Percentiles rank a stretch among this genome's conserved stretches.
Evolutionary conservation across 805 yeast species (phyloP).

Genomic region (Wickerhamiella domercqiae): DNA sequence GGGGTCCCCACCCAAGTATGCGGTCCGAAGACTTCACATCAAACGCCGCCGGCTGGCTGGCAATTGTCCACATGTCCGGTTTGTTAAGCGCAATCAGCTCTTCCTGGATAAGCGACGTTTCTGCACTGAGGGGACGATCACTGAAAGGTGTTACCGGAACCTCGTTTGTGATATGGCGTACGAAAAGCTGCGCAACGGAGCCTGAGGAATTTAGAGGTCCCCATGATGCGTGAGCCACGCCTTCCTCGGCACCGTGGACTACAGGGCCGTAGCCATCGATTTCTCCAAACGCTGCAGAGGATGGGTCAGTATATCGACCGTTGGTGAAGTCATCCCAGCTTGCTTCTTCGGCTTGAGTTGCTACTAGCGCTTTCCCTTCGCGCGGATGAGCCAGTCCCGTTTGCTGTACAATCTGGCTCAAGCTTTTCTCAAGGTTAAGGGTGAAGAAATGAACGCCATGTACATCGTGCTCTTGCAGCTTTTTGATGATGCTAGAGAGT

Average conservation of each 20-base stretch:
- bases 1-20: slow-evolving; percentile 96
- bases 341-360: slow-evolving; percentile 27
- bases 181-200: slow-evolving; percentile 55
- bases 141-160: slow-evolving; percentile 83
- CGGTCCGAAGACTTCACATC: slow-evolving; percentile 65
- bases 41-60: slow-evolving; percentile 92
- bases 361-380: background rate
- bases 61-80: slow-evolving; percentile 66
- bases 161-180: slow-evolving; percentile 56
- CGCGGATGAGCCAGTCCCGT: slow-evolving; percentile 28
- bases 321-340: slow-evolving; percentile 97
- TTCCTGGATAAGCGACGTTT: slow-evolving; percentile 85
- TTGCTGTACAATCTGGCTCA: slow-evolving; percentile 64
- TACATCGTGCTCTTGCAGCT: slow-evolving; percentile 40
- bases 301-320: slow-evolving; percentile 88
- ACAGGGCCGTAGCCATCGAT: slow-evolving; percentile 95
- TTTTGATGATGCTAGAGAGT: slow-evolving; percentile 63
- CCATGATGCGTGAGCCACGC: slow-evolving; percentile 61
- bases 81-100: slow-evolving; percentile 67
- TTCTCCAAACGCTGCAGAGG: slow-evolving; percentile 96
- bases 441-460: slow-evolving; percentile 84
- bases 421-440: slow-evolving; percentile 78
- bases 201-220: slow-evolving; percentile 48
- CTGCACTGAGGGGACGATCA: slow-evolving; percentile 71
- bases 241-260: slow-evolving; percentile 50